Percentiles rank a stretch among this genome's conserved stretches.
Evolutionary conservation across 2,329 filamentous ascomycete species (phyloP).

Genomic region (Bipolaris bicolor): DNA sequence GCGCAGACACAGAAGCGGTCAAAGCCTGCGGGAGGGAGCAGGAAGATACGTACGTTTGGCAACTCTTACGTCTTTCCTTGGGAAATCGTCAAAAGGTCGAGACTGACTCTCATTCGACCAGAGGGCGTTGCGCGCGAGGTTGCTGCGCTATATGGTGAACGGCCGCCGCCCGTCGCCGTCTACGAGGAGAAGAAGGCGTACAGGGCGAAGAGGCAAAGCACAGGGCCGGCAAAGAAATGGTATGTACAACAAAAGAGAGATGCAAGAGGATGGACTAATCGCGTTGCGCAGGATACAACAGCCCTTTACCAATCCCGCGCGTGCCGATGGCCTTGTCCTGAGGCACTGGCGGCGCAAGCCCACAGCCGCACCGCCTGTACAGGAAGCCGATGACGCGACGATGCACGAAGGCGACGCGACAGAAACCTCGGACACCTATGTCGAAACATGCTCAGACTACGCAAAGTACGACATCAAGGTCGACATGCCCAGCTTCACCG

Average conservation of each 20-base stretch:
- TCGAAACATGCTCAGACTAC: conserved; percentile 65
- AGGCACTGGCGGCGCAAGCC: conserved; percentile 79
- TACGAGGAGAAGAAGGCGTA: conserved; percentile 51
- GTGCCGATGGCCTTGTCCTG: conserved; percentile 72
- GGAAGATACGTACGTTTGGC: conserved; percentile 58
- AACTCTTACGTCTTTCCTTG: conserved; percentile 21
- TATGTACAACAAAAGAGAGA: conserved; percentile 13
- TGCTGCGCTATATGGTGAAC: conserved; percentile 50
- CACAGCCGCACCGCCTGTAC: conserved; percentile 37
- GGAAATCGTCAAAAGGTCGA: conserved; percentile 28
- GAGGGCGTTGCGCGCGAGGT: conserved; percentile 51
- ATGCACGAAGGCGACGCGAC: conserved; percentile 46
- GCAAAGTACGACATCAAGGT: conserved; percentile 88
- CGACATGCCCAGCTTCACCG: conserved; percentile 78
- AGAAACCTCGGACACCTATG: conserved; percentile 46
- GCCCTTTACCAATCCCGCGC: conserved; percentile 78
- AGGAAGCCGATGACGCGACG: conserved; percentile 39
- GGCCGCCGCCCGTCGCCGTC: conserved; percentile 49
- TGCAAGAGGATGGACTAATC: conserved; percentile 18
- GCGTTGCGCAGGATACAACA: conserved; percentile 38
- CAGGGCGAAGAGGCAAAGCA: conserved; percentile 47
- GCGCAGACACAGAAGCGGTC: conserved; percentile 72
- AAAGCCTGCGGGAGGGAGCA: conserved; percentile 63
- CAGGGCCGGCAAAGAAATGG: conserved; percentile 50
- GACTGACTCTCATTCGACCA: conserved; percentile 32